Evolutionary conservation across 306 rosid genomes (phyloP), one percentile per base, ranked within the genome.

Genomic region (Citrullus amarus): DNA sequence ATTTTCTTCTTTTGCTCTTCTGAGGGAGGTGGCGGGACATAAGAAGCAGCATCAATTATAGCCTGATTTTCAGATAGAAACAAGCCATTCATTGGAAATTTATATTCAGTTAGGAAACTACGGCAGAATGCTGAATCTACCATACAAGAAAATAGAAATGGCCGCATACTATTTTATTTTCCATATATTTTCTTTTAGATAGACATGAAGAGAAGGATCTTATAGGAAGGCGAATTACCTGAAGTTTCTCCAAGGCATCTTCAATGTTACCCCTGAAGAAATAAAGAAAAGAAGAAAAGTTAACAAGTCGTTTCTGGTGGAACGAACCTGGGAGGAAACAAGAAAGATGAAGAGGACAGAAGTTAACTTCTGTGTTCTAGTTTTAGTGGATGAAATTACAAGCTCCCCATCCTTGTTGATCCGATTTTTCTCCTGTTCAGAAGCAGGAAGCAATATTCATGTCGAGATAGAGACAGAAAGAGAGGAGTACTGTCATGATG

Each of bases 1-100:
- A 94, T 89, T 87, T 92, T 94, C 91, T 92, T 94, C 91, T 94
- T 94, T 85, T 92, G 97, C 81, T 90, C 98, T 82, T 89, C 97
- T 14, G 98, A 90, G 80, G 98, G 97, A 82, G 97, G 98, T 51
- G 98, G 98, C 30, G 97, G 98, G 72, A 94, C 96, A 85, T 94
- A 92, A 10, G 95, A 83, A 74, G 98, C 97, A 65, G 98, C 97
- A 82, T 94, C 95, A 79, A 92, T 94, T 76, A 94, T 94, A 80
- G 88, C 93, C 97, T 94, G 61, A 76, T 86, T 82, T 65, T 63
- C 22, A 62, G 28, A 65, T 16, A 14, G n/a, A 61, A 61, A 28
- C n/a, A 30, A 18, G 17, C 34, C 46, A 12, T 38, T 38, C 50
- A 76, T 25, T 38, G 20, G 61, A 58, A 76, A 39, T 43, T 56